These are phyloP conservation scores for Juglanconis juglandina DNA, from an alignment of 2,329 filamentous ascomycete genomes.

Conservation along the genomic window DNA sequence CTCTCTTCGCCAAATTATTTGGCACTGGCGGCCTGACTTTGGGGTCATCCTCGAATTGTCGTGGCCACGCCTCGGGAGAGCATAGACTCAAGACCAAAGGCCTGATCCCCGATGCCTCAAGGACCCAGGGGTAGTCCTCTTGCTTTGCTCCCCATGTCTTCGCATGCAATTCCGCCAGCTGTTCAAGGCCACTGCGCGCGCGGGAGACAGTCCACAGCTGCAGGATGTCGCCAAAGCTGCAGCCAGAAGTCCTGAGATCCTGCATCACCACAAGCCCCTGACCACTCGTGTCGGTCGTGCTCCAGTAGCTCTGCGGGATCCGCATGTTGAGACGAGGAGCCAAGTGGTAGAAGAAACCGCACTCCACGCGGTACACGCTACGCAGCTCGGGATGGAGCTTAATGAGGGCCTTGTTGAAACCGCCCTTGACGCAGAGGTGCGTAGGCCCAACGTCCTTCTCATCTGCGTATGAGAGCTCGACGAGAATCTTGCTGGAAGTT, in stretches of 20 bases:
- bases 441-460: conserved; percentile 18
- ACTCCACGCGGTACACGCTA: conserved; percentile 1
- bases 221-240: conserved; percentile 17
- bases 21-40: conserved; percentile 2
- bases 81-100: conserved; percentile 25
- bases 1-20: background rate
- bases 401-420: conserved; percentile 30
- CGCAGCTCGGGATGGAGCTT: background rate
- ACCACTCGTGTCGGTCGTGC: background rate
- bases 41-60: background rate
- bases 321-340: conserved; percentile 22
- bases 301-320: background rate
- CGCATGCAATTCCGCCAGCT: conserved; percentile 38
- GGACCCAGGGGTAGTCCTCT: conserved; percentile 27
- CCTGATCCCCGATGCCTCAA: conserved; percentile 26
- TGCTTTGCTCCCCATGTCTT: conserved; percentile 32
- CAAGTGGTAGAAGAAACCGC: conserved; percentile 2
- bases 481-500: conserved; percentile 21
- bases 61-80: background rate
- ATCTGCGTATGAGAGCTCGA: conserved; percentile 23
- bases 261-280: conserved; percentile 2
- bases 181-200: conserved; percentile 28
- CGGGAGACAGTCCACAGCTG: background rate
- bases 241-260: conserved; percentile 14
- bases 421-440: conserved; percentile 35